Evolutionary conservation across 2,329 filamentous ascomycete genomes (phyloP), one percentile per base, ranked within the genome.

Genomic region (Chaetomium sp.): DNA sequence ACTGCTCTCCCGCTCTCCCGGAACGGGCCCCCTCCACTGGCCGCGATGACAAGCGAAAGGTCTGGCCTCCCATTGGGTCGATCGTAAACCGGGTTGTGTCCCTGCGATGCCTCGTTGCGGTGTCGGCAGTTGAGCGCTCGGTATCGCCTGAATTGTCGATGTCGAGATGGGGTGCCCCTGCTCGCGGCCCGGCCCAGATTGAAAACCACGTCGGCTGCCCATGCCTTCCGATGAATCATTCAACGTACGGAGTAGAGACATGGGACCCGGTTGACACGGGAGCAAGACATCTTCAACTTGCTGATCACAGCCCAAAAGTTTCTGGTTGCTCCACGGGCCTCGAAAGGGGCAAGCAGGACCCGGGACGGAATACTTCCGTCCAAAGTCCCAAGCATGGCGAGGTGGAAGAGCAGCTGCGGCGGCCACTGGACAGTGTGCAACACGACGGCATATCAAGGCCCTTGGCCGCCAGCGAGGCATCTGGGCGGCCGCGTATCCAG

Each of bases 21-120:
- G 23, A 8, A 47, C 29, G 31, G 6, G 51, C 19, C 4, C 53
- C 10, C 50, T 35, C 53, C 53, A 51, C 63, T 47, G 29, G 25
- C 19, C 19, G 27, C n/a, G 51, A 29, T 35, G 19, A 10, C 23
- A 31, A 35, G 9, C 33, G 33, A 51, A 54, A 47, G 25, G 9
- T 5, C 6, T 3, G 16, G 35, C 54, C 16, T 42, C 57, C 51
- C 27, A 64, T 64, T 64, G 62, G 62, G 51, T 16, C 38, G 31
- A 23, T 64, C 62, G 57, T 64, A 64, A 64, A 51, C 0, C 19
- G 10, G 12, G 25, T n/a, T 51, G n/a, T 7, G 21, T 60, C 13
- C n/a, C 31, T 38, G 16, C 3, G 29, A 23, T 29, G 13, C 33
- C 27, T 57, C 16, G 54, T 47, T 33, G 12, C 45, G n/a, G 31